A percentile compares a stretch with the other conserved stretches of the same genome.
These are phyloP conservation scores for Posidonia oceanica DNA, from an alignment of 116 monocot species.

Conservation along the genomic window DNA sequence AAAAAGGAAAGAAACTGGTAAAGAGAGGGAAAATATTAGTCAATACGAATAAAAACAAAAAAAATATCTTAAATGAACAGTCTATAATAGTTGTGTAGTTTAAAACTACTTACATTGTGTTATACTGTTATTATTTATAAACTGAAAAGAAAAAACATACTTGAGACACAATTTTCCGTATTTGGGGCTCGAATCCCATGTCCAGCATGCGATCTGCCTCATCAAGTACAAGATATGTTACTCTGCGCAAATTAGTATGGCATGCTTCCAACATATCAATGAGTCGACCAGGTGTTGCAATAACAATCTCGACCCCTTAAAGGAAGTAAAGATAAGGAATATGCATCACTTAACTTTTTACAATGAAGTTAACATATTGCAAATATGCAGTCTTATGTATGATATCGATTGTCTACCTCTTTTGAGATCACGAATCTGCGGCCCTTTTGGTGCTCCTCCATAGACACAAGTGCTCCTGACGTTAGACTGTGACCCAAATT, in stretches of 20 bases:
- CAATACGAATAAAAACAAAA: no score
- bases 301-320: conserved; percentile 91
- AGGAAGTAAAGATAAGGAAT: conserved; percentile 6
- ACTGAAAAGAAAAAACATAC: conserved; percentile 18
- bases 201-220: conserved; percentile 99
- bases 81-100: no score
- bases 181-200: conserved; percentile 99
- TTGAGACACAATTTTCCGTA: conserved; percentile 83
- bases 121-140: neutral
- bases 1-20: no score
- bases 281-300: conserved; percentile 89
- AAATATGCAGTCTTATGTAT: neutral
- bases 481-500: conserved; percentile 69
- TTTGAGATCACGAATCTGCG: conserved; percentile 88
- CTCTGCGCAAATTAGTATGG: conserved; percentile 71
- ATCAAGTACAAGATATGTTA: conserved; percentile 92
- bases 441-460: conserved; percentile 95
- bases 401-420: conserved; percentile 32
- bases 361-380: neutral
- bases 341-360: neutral
- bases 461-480: conserved; percentile 81
- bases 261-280: conserved; percentile 96
- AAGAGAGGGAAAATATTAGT: no score
- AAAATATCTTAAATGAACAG: no score
- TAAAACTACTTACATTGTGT: no score